Percentiles rank a stretch among this genome's conserved stretches.
These are phyloP conservation scores for Botryobasidium botryosum DNA, from an alignment of 768 basidiomycete genomes.

Conservation along the genomic window DNA sequence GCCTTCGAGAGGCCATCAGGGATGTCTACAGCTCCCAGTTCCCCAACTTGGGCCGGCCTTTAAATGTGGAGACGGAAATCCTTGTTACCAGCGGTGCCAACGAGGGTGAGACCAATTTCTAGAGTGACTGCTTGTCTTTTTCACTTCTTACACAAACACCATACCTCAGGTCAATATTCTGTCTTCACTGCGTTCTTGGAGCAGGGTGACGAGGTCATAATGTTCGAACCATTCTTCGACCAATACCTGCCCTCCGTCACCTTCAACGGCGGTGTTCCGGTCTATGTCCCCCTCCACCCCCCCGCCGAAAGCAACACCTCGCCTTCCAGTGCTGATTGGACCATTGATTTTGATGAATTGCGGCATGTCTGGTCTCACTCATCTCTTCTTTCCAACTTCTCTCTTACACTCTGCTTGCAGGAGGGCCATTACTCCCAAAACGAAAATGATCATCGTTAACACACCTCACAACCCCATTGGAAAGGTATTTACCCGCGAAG, in stretches of 20 bases:
- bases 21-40: slow-evolving; percentile 39
- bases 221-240: slow-evolving; percentile 98
- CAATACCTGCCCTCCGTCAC: slow-evolving; percentile 86
- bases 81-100: slow-evolving; percentile 94
- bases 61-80: slow-evolving; percentile 78
- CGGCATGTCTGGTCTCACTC: slow-evolving; percentile 29
- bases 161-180: slow-evolving; percentile 65
- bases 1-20: slow-evolving; percentile 77
- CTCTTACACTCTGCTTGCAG: slow-evolving; percentile 22
- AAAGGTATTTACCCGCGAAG: slow-evolving; percentile 76
- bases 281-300: slow-evolving; percentile 91
- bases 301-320: slow-evolving; percentile 33
- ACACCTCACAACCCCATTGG: slow-evolving; percentile 98
- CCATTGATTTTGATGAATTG: slow-evolving; percentile 75
- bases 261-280: slow-evolving; percentile 85
- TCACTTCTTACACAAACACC: background rate
- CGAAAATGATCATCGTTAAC: slow-evolving; percentile 91
- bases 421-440: slow-evolving; percentile 66
- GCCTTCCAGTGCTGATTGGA: slow-evolving; percentile 67
- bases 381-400: background rate
- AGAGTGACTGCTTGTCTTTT: background rate
- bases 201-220: slow-evolving; percentile 89
- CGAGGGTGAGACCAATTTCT: slow-evolving; percentile 40
- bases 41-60: slow-evolving; percentile 33
- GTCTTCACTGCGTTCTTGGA: slow-evolving; percentile 86